Percentiles rank a stretch among this genome's conserved stretches.
Evolutionary conservation across 73 alveolate genomes (phyloP).

Genomic region (Uronychia binucleata): DNA sequence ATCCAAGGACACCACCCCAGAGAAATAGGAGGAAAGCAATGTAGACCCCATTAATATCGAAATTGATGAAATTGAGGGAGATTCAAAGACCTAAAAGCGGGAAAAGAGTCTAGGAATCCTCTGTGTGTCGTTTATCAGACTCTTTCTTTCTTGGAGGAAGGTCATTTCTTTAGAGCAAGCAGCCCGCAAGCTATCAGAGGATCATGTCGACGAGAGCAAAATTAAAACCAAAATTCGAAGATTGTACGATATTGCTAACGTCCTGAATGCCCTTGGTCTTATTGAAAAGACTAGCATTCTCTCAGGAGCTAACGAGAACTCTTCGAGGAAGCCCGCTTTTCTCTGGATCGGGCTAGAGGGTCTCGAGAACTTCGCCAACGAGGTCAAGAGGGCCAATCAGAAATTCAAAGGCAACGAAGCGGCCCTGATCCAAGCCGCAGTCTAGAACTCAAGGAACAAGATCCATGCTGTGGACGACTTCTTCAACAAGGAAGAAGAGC

Average conservation of each 20-base stretch:
- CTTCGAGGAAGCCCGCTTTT: slow-evolving; percentile 79
- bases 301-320: slow-evolving; percentile 11
- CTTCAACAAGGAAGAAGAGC: too few species aligned
- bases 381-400: neutral
- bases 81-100: slow-evolving; percentile 56
- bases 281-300: slow-evolving; percentile 72
- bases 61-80: too few species aligned
- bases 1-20: too few species aligned
- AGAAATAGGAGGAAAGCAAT: neutral
- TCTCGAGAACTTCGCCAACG: slow-evolving; percentile 38
- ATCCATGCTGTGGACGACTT: too few species aligned
- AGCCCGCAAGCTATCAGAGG: slow-evolving; percentile 65
- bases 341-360: slow-evolving; percentile 81
- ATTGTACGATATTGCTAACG: slow-evolving; percentile 83
- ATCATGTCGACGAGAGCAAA: slow-evolving; percentile 30
- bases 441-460: too few species aligned
- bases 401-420: neutral
- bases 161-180: slow-evolving; percentile 83
- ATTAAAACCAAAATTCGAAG: slow-evolving; percentile 80
- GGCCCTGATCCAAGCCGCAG: neutral
- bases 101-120: slow-evolving; percentile 77
- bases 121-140: slow-evolving; percentile 62
- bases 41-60: too few species aligned
- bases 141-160: slow-evolving; percentile 59
- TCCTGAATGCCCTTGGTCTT: slow-evolving; percentile 66